phyloP scores from a whole-genome alignment of 2,329 filamentous ascomycete genomes.

The Pseudogymnoascus sp. region DNA sequence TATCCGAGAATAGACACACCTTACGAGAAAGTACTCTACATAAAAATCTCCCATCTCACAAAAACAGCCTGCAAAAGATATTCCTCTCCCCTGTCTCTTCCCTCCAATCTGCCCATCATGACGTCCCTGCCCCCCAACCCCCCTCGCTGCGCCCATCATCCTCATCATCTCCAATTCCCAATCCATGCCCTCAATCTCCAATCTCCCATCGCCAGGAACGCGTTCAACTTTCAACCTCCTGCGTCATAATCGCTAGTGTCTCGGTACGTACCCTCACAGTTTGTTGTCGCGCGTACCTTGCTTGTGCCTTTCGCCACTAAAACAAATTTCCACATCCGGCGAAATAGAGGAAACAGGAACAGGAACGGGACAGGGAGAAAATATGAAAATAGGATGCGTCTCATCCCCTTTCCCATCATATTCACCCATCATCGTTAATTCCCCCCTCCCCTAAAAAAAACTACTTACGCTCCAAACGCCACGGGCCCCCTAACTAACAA shows the following conservation, averaged over 20 bases:
- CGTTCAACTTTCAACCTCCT: not conserved
- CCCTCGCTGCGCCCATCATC: not conserved
- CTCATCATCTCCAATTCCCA: not conserved
- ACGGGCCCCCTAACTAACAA: not conserved
- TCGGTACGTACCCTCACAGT: not conserved
- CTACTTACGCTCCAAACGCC: not conserved
- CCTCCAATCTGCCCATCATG: not conserved
- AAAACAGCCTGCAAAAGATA: not conserved
- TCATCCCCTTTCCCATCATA: not conserved
- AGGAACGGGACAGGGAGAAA: not conserved
- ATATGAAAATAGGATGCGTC: not conserved
- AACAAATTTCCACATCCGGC: not conserved
- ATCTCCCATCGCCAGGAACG: not conserved
- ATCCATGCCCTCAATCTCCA: not conserved
- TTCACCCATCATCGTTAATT: not conserved
- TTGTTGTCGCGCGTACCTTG: not conserved
- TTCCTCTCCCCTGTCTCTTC: not conserved
- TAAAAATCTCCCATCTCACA: not conserved
- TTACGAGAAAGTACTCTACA: not conserved
- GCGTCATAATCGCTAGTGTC: not conserved
- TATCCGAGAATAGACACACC: not conserved
- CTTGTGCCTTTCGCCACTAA: not conserved
- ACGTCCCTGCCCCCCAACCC: not conserved
- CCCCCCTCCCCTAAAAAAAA: not conserved
- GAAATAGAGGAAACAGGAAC: not conserved